Conservation (phyloP, 2,329 filamentous ascomycete species). For the Lomentospora prolificans region DNA sequence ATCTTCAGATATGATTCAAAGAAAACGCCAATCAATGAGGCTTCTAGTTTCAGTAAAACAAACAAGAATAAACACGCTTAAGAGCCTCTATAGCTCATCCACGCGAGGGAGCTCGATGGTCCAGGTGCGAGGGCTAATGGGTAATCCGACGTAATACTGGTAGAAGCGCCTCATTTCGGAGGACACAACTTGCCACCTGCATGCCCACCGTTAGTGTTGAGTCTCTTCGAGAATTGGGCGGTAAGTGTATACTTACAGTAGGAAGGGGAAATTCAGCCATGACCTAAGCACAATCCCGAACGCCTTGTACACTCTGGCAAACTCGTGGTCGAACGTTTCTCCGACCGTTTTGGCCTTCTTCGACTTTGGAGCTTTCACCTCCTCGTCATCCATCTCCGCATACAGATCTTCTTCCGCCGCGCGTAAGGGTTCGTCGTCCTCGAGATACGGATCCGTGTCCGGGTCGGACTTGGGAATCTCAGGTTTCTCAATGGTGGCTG, state of each 20-base stretch:
- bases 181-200: constrained; percentile 32
- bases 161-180: constrained; percentile 36
- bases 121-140: constrained; percentile 39
- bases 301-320: constrained; percentile 50
- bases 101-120: constrained; percentile 31
- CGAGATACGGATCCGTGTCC: constrained; percentile 17
- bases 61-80: not conserved
- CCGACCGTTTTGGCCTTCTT: constrained; percentile 28
- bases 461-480: constrained; percentile 16
- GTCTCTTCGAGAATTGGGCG: not conserved
- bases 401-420: constrained; percentile 8
- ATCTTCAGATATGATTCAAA: not conserved
- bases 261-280: constrained; percentile 61
- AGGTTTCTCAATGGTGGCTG: no score
- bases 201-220: not conserved
- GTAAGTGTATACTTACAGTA: constrained; percentile 49
- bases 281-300: constrained; percentile 56
- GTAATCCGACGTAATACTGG: constrained; percentile 43
- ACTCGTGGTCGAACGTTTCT: constrained; percentile 56
- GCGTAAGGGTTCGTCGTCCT: constrained; percentile 15
- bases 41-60: not conserved
- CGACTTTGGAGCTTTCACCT: constrained; percentile 32
- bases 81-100: constrained; percentile 30
- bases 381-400: constrained; percentile 11
- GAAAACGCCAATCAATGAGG: not conserved